These are phyloP conservation scores for Colletotrichum chrysophilum DNA, from an alignment of 2,329 filamentous ascomycete species.

Conservation along the genomic window DNA sequence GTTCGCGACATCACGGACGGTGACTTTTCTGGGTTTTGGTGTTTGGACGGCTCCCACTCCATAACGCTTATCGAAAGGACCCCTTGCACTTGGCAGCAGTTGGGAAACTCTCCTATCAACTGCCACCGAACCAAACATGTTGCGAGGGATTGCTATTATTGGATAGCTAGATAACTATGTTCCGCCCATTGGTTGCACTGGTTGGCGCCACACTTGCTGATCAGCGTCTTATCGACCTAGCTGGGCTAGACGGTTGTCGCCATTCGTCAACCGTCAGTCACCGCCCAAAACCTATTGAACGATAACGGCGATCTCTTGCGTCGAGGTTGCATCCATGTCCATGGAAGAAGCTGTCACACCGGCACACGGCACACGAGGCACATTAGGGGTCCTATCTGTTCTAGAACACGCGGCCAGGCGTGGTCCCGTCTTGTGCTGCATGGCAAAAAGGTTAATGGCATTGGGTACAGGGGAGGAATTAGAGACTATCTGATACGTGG, in stretches of 20 bases:
- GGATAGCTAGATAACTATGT: neutral
- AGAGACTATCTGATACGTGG: neutral
- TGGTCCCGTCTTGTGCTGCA: neutral
- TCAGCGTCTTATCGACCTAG: neutral
- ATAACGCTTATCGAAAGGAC: neutral
- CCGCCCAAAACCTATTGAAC: neutral
- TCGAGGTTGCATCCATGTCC: neutral
- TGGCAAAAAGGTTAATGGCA: neutral
- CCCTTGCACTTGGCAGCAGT: neutral
- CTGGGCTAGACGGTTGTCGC: neutral
- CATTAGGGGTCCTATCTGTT: neutral
- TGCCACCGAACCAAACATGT: neutral
- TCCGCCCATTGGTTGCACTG: neutral
- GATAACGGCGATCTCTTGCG: neutral
- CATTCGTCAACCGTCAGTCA: neutral
- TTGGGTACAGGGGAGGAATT: neutral
- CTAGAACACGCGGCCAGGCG: neutral
- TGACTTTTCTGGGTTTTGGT: neutral
- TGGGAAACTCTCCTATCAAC: neutral
- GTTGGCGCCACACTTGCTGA: neutral
- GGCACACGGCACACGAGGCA: neutral
- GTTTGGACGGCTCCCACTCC: neutral
- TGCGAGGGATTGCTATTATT: neutral
- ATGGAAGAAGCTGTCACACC: neutral
- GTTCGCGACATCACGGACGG: neutral